Evolutionary conservation across 345 rosid genomes (phyloP).

Genomic region (Hibiscus trionum): DNA sequence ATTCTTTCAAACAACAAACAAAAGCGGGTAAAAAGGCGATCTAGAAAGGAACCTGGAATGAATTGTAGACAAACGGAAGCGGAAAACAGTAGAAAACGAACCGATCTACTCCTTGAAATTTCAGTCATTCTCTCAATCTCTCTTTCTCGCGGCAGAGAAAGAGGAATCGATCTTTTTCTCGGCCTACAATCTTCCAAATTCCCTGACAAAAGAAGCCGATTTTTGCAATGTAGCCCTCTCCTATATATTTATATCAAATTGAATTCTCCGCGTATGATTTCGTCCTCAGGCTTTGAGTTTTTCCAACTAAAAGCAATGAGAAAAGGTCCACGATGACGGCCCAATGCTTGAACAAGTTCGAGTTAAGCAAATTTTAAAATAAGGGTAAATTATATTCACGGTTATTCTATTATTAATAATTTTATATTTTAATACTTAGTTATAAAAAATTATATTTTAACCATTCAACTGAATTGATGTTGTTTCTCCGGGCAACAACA

Average conservation of each 20-base stretch:
- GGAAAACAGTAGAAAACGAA: slow-evolving; percentile 24
- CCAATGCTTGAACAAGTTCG: neutral
- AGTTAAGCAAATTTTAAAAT: no score
- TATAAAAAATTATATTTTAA: no score
- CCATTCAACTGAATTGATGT: no score
- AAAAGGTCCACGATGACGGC: neutral
- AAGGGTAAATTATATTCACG: no score
- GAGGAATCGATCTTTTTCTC: neutral
- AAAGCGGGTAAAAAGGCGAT: neutral
- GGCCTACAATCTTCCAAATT: neutral
- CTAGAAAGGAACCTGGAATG: slow-evolving; percentile 41
- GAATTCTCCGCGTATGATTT: neutral
- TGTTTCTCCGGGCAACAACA: no score
- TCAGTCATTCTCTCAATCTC: slow-evolving; percentile 26
- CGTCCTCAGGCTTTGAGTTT: neutral
- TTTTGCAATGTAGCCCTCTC: neutral
- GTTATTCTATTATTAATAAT: no score
- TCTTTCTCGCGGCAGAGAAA: slow-evolving; percentile 1
- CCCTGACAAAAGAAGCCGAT: neutral
- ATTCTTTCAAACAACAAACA: neutral
- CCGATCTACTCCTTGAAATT: slow-evolving; percentile 26
- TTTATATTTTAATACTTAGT: no score
- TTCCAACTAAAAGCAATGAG: neutral
- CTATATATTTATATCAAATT: neutral
- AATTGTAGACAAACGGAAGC: slow-evolving; percentile 39